A percentile compares a stretch with the other conserved stretches of the same genome.
phyloP scores from a whole-genome alignment of 176 grass and related monocot species.

The Ampelocalamus luodianensis region DNA sequence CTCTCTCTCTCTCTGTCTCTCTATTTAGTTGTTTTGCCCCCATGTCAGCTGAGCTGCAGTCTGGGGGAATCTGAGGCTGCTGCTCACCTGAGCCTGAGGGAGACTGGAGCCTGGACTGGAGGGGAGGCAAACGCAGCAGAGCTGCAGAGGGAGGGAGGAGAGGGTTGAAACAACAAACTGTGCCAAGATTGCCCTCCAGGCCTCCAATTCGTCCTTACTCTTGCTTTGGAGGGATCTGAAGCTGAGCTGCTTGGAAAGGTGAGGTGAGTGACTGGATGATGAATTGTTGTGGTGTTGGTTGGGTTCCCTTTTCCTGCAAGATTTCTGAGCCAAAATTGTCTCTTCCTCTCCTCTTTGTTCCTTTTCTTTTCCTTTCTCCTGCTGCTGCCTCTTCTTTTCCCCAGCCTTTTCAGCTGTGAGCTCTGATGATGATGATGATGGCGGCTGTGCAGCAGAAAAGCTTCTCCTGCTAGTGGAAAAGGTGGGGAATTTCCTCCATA shows the following conservation, averaged over 20 bases:
- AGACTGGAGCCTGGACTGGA: slow-evolving; percentile 1
- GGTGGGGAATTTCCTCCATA: slow-evolving; percentile 39
- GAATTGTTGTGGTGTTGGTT: slow-evolving; percentile 38
- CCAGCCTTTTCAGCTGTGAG: slow-evolving; percentile 39
- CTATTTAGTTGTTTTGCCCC: slow-evolving; percentile 42
- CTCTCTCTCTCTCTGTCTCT: background rate
- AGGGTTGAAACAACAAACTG: background rate
- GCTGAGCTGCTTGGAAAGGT: slow-evolving; percentile 34
- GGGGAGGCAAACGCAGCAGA: slow-evolving; percentile 40
- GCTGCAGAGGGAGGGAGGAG: background rate
- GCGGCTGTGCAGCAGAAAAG: slow-evolving; percentile 48
- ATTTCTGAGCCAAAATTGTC: slow-evolving; percentile 47
- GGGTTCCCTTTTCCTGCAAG: slow-evolving; percentile 39
- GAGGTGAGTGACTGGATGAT: slow-evolving; percentile 52
- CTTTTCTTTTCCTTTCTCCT: background rate
- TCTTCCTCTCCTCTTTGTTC: background rate
- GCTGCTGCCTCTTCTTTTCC: slow-evolving; percentile 23
- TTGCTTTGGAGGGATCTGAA: slow-evolving; percentile 52
- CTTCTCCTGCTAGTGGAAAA: slow-evolving; percentile 32
- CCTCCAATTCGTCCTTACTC: slow-evolving; percentile 41
- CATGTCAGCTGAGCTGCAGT: slow-evolving; percentile 49
- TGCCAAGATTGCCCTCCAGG: slow-evolving; percentile 42
- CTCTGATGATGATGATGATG: slow-evolving; percentile 46
- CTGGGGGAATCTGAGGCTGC: slow-evolving; percentile 52
- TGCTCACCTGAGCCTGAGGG: slow-evolving; percentile 42